phyloP scores from a whole-genome alignment of 2,329 filamentous ascomycete species.

The Alternaria burnsii region DNA sequence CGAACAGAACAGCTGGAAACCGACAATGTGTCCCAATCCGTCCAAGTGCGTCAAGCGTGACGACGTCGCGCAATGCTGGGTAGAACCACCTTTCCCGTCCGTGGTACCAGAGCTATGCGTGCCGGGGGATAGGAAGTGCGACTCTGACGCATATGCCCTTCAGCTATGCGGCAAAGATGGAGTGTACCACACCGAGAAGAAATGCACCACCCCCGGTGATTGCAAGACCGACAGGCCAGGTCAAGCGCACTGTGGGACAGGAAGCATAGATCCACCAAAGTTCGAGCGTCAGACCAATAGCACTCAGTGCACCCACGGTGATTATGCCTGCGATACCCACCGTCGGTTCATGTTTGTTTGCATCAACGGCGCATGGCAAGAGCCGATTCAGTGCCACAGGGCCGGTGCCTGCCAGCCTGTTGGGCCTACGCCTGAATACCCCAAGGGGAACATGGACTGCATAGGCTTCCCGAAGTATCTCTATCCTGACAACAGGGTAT shows the following conservation, averaged over 20 bases:
- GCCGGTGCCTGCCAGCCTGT: neutral
- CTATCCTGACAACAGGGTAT: neutral
- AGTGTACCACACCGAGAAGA: slow-evolving; percentile 4
- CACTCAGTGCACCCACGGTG: neutral
- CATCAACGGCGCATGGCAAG: neutral
- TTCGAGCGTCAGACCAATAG: neutral
- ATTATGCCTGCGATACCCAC: neutral
- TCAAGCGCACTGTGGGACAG: slow-evolving; percentile 4
- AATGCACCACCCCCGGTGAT: slow-evolving; percentile 8
- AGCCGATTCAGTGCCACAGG: neutral
- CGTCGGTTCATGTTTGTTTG: neutral
- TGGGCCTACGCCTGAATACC: slow-evolving; percentile 4
- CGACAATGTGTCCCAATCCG: neutral
- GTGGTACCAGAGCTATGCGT: neutral
- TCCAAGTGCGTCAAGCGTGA: slow-evolving; percentile 1
- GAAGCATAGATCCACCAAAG: slow-evolving; percentile 1
- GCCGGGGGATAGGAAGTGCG: slow-evolving; percentile 8
- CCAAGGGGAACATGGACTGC: neutral
- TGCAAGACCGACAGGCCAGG: slow-evolving; percentile 8
- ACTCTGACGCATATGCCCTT: slow-evolving; percentile 2
- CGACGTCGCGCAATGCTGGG: neutral
- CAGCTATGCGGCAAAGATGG: slow-evolving; percentile 2
- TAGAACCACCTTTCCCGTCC: neutral
- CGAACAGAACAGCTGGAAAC: neutral
- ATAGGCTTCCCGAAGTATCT: neutral